Percentiles rank a stretch among this genome's conserved stretches.
Evolutionary conservation across 352 stramenopile genomes (phyloP).

Genomic region (Phytophthora rubi): DNA sequence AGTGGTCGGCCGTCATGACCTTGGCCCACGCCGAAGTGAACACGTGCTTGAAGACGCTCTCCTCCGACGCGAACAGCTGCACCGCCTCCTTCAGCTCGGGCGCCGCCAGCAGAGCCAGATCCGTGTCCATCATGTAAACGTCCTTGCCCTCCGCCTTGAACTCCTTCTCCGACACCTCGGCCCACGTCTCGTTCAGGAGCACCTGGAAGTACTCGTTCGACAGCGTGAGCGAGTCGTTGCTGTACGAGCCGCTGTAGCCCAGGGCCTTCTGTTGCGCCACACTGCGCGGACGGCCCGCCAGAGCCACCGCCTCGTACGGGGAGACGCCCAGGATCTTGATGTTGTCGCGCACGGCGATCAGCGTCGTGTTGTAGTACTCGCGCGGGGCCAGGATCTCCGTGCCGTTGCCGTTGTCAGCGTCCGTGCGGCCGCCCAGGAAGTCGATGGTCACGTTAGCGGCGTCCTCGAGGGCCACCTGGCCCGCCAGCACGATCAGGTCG

Average conservation of each 20-base stretch:
- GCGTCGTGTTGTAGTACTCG: slow-evolving; percentile 76
- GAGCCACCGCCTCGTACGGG: slow-evolving; percentile 92
- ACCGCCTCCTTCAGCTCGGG: slow-evolving; percentile 29
- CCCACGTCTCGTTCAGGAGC: slow-evolving; percentile 31
- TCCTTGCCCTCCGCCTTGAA: slow-evolving; percentile 31
- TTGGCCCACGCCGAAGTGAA: slow-evolving; percentile 28
- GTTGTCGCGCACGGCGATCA: slow-evolving; percentile 89
- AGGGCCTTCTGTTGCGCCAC: slow-evolving; percentile 88
- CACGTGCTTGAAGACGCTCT: slow-evolving; percentile 25
- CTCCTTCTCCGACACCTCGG: slow-evolving; percentile 28
- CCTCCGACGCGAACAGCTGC: slow-evolving; percentile 26
- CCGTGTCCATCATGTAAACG: slow-evolving; percentile 30
- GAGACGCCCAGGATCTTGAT: slow-evolving; percentile 93
- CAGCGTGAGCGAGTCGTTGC: slow-evolving; percentile 77
- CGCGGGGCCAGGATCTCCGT: slow-evolving; percentile 90
- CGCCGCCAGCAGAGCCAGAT: slow-evolving; percentile 24
- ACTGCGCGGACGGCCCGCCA: slow-evolving; percentile 90
- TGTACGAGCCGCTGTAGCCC: slow-evolving; percentile 89
- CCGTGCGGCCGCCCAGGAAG: slow-evolving; percentile 49
- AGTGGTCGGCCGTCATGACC: slow-evolving; percentile 28
- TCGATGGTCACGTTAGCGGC: slow-evolving; percentile 20
- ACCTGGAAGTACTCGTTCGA: slow-evolving; percentile 56
- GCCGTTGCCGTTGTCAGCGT: slow-evolving; percentile 66
- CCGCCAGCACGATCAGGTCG: slow-evolving; percentile 92
- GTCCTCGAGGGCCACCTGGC: slow-evolving; percentile 39